These are phyloP conservation scores for Lactifluus subvellereus DNA, from an alignment of 768 basidiomycete species.

Conservation along the genomic window DNA sequence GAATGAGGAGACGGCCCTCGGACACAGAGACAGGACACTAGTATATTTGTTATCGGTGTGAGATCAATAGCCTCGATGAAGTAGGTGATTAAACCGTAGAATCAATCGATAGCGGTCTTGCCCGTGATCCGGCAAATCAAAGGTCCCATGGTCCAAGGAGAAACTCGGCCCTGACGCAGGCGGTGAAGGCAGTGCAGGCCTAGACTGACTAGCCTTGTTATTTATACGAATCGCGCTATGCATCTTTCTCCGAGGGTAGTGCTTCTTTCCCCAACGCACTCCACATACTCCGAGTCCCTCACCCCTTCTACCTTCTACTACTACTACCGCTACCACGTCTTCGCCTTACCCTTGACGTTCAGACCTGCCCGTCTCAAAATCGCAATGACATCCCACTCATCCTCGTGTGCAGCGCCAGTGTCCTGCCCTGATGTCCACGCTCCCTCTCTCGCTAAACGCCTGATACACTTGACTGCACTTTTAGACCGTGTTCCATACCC, in stretches of 20 bases:
- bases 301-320: background rate
- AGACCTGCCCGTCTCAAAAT: conserved; percentile 3
- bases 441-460: background rate
- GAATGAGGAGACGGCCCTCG: too few relatives aligned
- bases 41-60: background rate
- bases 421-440: background rate
- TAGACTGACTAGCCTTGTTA: background rate
- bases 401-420: background rate
- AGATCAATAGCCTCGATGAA: background rate
- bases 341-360: background rate
- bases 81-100: background rate
- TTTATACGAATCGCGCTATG: background rate
- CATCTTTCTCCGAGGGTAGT: too few relatives aligned
- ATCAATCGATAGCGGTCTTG: background rate
- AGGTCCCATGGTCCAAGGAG: background rate
- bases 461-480: conserved; percentile 1
- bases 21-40: background rate
- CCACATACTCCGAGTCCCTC: background rate
- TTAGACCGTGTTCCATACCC: conserved; percentile 40
- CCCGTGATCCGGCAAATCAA: background rate
- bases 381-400: conserved; percentile 7
- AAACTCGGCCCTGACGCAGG: too few relatives aligned
- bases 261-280: background rate
- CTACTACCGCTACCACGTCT: background rate
- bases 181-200: background rate